Base-by-base conservation (phyloP, 352 stramenopile genomes). In the Phytopythium sindhum region DNA sequence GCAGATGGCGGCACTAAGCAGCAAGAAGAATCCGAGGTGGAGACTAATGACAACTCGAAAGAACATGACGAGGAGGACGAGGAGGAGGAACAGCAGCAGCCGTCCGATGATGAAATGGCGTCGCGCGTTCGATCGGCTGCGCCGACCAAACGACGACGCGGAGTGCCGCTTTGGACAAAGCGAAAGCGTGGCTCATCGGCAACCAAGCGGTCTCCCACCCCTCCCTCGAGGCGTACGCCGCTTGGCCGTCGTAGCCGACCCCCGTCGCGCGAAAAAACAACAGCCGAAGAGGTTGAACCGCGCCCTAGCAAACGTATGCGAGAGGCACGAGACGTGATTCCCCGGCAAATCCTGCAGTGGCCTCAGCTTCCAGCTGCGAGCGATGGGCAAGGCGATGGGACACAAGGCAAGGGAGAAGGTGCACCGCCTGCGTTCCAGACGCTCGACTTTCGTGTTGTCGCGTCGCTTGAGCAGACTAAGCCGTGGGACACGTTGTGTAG, bases 401-500 rank as follows among this genome's bases (percentile, higher is more conserved):
- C 4, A 2, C 45, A 52, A 15, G 7, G 47, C 24, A 53, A 9
- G 14, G 35, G 31, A 7, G 39, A 50, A 2, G 11, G 17, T 11
- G 17, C 35, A 9, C 50, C 23, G 15, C 28, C 52, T 4, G 15
- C 24, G 4, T 39, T 39, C 19, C 37, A 52, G 55, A 37, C 21
- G 24, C 55, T 61, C 39, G 55, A 61, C 24, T 61, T 42, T 21
- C 55, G 55, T 26, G 55, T 61, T 4, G 55, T 61, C 11, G 55
- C 55, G 39, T 61, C 55, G n/a, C 39, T 61, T 2, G 55, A 61
- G n/a, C 41, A 52, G 24, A 19, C 39, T 2, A 61, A 61, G 55
- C 55, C 55, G 17, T 61, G 55, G 55, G 55, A 61, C 26, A n/a
- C 39, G 17, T 53, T 61, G 55, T 52, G 28, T 19, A 28, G 8